Evolutionary conservation across 441 rosid species (phyloP).

Genomic region (Populus hybrid): DNA sequence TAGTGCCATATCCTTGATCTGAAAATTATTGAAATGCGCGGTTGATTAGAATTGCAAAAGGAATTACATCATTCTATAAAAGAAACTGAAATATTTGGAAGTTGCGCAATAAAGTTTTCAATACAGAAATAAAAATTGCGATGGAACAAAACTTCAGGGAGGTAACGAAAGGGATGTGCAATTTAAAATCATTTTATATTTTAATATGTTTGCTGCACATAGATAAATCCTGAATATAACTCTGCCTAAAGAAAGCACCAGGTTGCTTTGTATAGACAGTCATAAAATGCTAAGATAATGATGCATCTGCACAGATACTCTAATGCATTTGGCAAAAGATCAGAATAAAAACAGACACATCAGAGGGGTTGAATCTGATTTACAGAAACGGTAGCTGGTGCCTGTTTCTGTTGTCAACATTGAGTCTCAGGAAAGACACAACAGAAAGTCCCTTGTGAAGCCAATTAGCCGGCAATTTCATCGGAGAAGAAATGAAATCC

Average conservation of each 20-base stretch:
- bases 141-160: neutral
- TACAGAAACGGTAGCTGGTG: neutral
- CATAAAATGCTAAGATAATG: neutral
- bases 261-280: neutral
- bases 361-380: neutral
- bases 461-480: too few relatives aligned
- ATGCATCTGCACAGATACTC: neutral
- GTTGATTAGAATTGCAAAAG: neutral
- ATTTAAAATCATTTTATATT: too few relatives aligned
- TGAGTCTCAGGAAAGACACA: neutral
- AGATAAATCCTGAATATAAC: neutral
- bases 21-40: slow-evolving; percentile 21
- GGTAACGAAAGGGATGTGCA: neutral
- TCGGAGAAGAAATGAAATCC: too few relatives aligned
- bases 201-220: neutral
- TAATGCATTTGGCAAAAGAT: neutral
- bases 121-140: neutral
- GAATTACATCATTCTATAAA: neutral
- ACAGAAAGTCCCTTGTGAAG: neutral
- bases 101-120: neutral
- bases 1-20: slow-evolving; percentile 94
- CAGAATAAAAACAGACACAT: neutral
- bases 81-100: neutral
- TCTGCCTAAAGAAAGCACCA: neutral
- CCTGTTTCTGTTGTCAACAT: neutral